Evolutionary conservation across 2,329 filamentous ascomycete species (phyloP).

Genomic region (Ceratocystis colombiana): DNA sequence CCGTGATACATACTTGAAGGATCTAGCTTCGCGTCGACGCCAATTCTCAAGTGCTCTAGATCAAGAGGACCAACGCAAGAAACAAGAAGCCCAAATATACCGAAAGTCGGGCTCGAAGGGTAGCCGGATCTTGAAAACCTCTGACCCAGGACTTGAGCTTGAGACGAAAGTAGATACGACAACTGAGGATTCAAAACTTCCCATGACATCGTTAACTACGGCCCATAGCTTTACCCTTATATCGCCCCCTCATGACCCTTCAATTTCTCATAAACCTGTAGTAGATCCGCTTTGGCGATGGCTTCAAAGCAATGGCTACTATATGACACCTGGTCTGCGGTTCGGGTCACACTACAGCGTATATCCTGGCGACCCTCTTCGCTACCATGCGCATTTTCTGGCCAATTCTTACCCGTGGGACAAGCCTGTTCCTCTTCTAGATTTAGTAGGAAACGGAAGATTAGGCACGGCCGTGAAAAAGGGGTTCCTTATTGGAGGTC

Average conservation of each 20-base stretch:
- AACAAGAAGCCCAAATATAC: conserved; percentile 26
- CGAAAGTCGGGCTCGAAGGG: conserved; percentile 26
- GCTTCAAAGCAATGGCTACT: conserved; percentile 62
- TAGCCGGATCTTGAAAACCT: conserved; percentile 26
- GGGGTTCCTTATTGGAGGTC: conserved; percentile 75
- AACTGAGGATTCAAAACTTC: neutral
- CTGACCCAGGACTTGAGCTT: conserved; percentile 24
- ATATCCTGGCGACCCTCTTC: conserved; percentile 87
- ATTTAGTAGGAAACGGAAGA: conserved; percentile 75
- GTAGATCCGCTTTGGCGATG: conserved; percentile 60
- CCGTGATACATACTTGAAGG: conserved; percentile 14
- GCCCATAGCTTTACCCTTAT: conserved; percentile 17
- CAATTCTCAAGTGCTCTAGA: conserved; percentile 18
- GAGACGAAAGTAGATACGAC: neutral
- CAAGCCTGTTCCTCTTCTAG: conserved; percentile 71
- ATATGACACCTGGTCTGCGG: conserved; percentile 79
- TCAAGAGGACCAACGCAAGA: conserved; percentile 22
- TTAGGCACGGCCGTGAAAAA: conserved; percentile 95
- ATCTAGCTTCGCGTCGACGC: conserved; percentile 19
- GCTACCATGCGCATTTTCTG: conserved; percentile 92
- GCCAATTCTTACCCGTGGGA: conserved; percentile 80
- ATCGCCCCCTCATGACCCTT: conserved; percentile 28
- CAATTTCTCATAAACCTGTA: conserved; percentile 35
- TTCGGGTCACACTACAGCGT: conserved; percentile 93
- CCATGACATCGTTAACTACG: conserved; percentile 16